Evolutionary conservation across 345 rosid genomes (phyloP).

Genomic region (Hirschfeldia incana): DNA sequence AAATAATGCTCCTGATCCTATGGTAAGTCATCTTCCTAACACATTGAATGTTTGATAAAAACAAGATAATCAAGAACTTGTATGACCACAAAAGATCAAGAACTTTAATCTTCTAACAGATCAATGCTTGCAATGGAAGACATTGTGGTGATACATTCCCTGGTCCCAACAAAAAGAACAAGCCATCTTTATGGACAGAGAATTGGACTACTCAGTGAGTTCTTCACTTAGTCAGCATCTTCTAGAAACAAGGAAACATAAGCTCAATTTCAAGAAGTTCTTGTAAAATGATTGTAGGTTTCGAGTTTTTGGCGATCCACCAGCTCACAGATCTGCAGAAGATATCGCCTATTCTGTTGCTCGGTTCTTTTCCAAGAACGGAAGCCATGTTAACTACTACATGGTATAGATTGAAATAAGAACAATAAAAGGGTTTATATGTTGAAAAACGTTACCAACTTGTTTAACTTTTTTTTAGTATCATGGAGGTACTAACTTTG

Average conservation of each 20-base stretch:
- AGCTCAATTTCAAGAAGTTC: not conserved
- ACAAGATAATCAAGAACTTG: not conserved
- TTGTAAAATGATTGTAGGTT: conserved; percentile 42
- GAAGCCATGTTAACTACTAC: conserved; percentile 78
- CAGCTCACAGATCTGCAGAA: conserved; percentile 64
- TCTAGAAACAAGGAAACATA: not conserved
- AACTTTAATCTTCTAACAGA: conserved; percentile 41
- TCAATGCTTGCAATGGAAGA: conserved; percentile 95
- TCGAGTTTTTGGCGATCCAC: conserved; percentile 64
- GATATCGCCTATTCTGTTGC: conserved; percentile 77
- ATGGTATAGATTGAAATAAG: conserved; percentile 54
- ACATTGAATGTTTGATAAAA: not conserved
- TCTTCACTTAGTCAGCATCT: conserved; percentile 1
- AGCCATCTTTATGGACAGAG: conserved; percentile 92
- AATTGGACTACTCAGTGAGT: conserved; percentile 97
- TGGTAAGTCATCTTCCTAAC: conserved; percentile 48
- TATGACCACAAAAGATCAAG: not conserved
- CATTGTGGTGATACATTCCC: conserved; percentile 93
- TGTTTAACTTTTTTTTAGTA: conserved; percentile 46
- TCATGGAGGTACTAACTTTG: conserved; percentile 93
- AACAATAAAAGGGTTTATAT: not conserved
- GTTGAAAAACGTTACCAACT: not conserved
- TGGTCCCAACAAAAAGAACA: conserved; percentile 79
- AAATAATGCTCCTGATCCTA: conserved; percentile 74
- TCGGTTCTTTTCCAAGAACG: conserved; percentile 84